Percentiles rank a stretch among this genome's conserved stretches.
Evolutionary conservation across 441 rosid species (phyloP).

Genomic region (Hura crepitans): DNA sequence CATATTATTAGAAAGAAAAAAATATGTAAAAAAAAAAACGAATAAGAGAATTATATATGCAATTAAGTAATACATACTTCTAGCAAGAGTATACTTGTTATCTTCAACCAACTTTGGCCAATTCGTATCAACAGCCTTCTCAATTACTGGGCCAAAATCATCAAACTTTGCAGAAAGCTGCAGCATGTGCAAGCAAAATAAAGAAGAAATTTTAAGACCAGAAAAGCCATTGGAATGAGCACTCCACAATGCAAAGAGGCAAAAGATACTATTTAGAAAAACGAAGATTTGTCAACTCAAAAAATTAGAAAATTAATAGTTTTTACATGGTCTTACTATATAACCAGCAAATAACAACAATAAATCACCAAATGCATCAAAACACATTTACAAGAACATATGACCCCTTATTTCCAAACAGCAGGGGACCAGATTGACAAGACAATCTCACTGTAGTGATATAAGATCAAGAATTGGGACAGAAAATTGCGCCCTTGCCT

Average conservation of each 20-base stretch:
- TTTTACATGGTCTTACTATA: background rate
- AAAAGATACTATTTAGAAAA: background rate
- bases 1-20: too few relatives aligned
- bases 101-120: slow-evolving; percentile 38
- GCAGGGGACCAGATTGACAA: background rate
- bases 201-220: background rate
- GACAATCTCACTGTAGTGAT: background rate
- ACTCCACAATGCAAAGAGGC: background rate
- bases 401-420: background rate
- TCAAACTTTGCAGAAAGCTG: slow-evolving; percentile 35
- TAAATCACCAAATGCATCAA: background rate
- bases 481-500: background rate
- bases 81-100: slow-evolving; percentile 29
- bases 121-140: slow-evolving; percentile 34
- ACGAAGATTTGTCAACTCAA: slow-evolving; percentile 9
- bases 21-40: background rate
- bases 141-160: slow-evolving; percentile 30
- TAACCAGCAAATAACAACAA: background rate
- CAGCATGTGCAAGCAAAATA: slow-evolving; percentile 4
- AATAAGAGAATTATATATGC: background rate
- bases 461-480: background rate
- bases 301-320: background rate
- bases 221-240: background rate
- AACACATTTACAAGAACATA: background rate
- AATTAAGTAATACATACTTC: slow-evolving; percentile 32